Percentiles rank a stretch among this genome's conserved stretches.
phyloP scores from a whole-genome alignment of 345 rosid species.

The Passiflora organensis region DNA sequence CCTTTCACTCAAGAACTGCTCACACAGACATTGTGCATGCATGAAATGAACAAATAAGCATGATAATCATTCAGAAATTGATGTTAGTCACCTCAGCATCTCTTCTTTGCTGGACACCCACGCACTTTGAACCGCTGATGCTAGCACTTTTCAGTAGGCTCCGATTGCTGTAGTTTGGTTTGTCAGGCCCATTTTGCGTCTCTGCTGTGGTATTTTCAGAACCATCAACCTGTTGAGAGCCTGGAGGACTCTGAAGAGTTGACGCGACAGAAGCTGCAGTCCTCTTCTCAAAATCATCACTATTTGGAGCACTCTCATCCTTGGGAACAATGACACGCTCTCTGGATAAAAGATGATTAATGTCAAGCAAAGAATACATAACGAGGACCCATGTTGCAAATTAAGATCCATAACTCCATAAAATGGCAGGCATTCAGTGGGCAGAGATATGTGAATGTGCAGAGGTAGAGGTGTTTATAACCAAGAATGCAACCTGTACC shows the following conservation, averaged over 20 bases:
- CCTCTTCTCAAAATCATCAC: constrained; percentile 32
- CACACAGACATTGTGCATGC: too few relatives aligned
- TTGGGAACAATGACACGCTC: constrained; percentile 77
- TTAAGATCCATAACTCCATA: background rate
- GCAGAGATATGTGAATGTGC: too few relatives aligned
- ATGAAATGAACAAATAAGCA: too few relatives aligned
- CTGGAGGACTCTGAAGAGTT: constrained; percentile 45
- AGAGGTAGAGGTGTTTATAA: too few relatives aligned
- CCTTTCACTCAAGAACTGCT: too few relatives aligned
- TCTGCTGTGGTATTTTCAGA: constrained; percentile 27
- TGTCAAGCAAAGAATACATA: background rate
- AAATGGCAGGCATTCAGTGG: background rate
- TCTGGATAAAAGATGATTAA: constrained; percentile 35
- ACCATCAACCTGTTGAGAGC: constrained; percentile 28
- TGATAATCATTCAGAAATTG: background rate
- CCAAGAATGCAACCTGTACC: background rate
- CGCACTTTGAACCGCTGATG: constrained; percentile 91
- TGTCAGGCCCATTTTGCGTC: constrained; percentile 28
- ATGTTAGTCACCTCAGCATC: constrained; percentile 44
- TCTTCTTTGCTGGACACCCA: constrained; percentile 43
- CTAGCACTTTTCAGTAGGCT: constrained; percentile 89
- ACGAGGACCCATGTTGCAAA: constrained; percentile 5
- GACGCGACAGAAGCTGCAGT: constrained; percentile 45
- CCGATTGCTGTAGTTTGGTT: constrained; percentile 45
- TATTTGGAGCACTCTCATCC: constrained; percentile 34